Evolutionary conservation across 306 rosid genomes (phyloP).

Genomic region (Acacia melanoxylon): DNA sequence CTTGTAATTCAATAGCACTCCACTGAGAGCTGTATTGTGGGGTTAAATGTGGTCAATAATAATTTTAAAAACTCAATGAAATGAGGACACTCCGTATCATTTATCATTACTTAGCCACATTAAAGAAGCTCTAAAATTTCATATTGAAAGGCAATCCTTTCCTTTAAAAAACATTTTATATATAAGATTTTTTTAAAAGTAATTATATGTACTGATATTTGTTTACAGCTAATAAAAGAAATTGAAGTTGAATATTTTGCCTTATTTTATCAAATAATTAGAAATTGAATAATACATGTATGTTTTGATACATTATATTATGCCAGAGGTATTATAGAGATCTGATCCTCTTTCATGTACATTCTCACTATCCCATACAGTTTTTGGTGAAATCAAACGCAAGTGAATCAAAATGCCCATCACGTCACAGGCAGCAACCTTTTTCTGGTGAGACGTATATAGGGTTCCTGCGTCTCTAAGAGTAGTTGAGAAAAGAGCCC

Average conservation of each 20-base stretch:
- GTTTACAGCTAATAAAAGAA: not conserved
- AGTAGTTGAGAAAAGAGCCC: no score
- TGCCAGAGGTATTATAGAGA: not conserved
- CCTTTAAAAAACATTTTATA: not conserved
- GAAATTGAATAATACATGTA: not conserved
- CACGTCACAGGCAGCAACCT: not conserved
- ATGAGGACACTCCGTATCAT: no score
- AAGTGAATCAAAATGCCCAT: not conserved
- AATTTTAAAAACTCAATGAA: no score
- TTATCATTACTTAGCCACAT: no score
- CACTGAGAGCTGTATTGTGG: no score
- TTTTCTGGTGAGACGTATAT: no score
- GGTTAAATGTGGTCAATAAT: no score
- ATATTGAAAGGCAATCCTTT: not conserved
- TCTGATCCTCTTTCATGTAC: not conserved
- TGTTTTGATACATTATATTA: not conserved
- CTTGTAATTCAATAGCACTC: no score
- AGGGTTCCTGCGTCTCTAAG: no score
- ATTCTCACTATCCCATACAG: not conserved
- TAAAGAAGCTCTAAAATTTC: not conserved
- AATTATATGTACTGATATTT: not conserved
- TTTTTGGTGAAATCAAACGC: not conserved
- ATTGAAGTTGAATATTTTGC: not conserved
- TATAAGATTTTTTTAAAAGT: not conserved
- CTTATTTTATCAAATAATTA: not conserved